Conservation (phyloP, 2,329 filamentous ascomycete species). For the Calonectria multiphialidica region DNA sequence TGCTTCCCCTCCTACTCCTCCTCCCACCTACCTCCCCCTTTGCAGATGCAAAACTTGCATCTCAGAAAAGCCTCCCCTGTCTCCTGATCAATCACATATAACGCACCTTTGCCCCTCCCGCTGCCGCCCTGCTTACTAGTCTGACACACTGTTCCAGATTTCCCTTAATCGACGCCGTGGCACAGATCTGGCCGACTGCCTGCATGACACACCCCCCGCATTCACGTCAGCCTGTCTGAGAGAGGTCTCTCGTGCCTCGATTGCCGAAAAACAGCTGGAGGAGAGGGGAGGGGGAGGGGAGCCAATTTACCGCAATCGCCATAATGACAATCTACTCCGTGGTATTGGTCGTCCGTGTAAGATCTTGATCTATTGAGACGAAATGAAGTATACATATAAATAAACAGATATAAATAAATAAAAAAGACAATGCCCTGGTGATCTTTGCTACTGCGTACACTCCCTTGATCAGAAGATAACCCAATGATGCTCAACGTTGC, state of each 20-base stretch:
- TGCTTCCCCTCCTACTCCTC: background rate
- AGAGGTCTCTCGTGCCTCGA: background rate
- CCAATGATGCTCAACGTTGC: background rate
- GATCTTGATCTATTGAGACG: conserved; percentile 14
- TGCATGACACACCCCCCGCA: conserved; percentile 49
- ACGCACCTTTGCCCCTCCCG: conserved; percentile 81
- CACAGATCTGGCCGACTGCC: conserved; percentile 93
- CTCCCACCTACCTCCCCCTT: no score
- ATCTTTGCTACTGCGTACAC: background rate
- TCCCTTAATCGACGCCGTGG: conserved; percentile 80
- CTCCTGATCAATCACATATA: background rate
- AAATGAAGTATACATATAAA: background rate
- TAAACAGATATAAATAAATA: background rate
- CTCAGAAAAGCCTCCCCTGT: background rate
- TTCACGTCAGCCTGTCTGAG: conserved; percentile 17
- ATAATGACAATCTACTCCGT: conserved; percentile 27
- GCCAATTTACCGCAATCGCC: conserved; percentile 41
- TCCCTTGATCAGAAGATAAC: conserved; percentile 10
- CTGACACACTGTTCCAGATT: conserved; percentile 84
- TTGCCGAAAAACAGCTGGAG: conserved; percentile 2
- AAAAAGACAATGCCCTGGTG: background rate
- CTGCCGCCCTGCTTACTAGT: conserved; percentile 79
- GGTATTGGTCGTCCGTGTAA: conserved; percentile 10
- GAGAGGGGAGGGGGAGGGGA: background rate
- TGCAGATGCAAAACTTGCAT: background rate